Evolutionary conservation across 2,329 filamentous ascomycete genomes (phyloP).

Genomic region (Clathrospora elynae): DNA sequence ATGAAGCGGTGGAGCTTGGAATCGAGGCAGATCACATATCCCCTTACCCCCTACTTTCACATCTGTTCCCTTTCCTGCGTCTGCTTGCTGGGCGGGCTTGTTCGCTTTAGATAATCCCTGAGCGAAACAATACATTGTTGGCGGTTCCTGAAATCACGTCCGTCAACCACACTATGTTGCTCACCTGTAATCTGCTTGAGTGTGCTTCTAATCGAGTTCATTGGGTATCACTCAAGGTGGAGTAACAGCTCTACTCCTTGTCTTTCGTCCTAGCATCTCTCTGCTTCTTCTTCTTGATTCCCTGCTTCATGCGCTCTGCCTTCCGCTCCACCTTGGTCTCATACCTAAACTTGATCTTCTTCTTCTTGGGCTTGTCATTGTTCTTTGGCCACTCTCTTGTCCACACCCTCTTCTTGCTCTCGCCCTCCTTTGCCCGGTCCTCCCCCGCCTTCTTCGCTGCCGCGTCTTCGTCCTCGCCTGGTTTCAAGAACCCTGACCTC

Average conservation of each 20-base stretch:
- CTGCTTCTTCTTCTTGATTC: conserved; percentile 71
- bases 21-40: conserved; percentile 24
- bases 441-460: conserved; percentile 21
- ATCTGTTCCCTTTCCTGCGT: conserved; percentile 33
- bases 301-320: conserved; percentile 64
- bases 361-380: conserved; percentile 65
- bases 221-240: not conserved
- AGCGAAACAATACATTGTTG: conserved; percentile 40
- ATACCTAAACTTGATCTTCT: conserved; percentile 91
- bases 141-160: conserved; percentile 18
- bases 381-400: conserved; percentile 60
- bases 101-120: conserved; percentile 41
- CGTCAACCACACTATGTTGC: too few relatives aligned
- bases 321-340: conserved; percentile 84
- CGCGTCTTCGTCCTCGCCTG: conserved; percentile 42
- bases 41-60: conserved; percentile 32
- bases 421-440: conserved; percentile 49
- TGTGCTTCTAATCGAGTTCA: not conserved
- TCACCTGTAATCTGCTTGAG: not conserved
- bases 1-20: conserved; percentile 16
- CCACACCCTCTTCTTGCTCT: conserved; percentile 58
- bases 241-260: not conserved
- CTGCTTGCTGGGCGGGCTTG: conserved; percentile 34
- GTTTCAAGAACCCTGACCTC: conserved; percentile 70
- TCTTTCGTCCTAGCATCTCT: conserved; percentile 60